Evolutionary conservation across 73 alveolate genomes (phyloP).

Genomic region (Paramecium caudatum): DNA sequence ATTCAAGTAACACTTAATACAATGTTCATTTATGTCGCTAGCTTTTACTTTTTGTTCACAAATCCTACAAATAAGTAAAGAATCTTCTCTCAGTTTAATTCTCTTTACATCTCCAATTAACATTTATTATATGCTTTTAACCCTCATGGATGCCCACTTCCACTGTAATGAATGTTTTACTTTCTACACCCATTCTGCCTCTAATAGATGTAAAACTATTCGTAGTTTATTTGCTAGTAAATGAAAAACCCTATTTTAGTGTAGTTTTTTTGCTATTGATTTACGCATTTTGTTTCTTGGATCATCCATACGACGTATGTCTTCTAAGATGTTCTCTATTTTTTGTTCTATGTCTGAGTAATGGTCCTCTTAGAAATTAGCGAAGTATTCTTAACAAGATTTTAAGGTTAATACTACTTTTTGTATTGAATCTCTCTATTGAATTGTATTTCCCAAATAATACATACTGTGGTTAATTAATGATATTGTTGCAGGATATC

Average conservation of each 20-base stretch:
- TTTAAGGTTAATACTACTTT: slow-evolving; percentile 56
- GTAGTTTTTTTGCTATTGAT: too few relatives aligned
- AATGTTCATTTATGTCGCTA: slow-evolving; percentile 15
- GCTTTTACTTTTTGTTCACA: slow-evolving; percentile 49
- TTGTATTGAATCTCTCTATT: slow-evolving; percentile 54
- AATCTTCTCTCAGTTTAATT: not conserved
- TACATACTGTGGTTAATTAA: slow-evolving; percentile 41
- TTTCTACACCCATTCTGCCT: slow-evolving; percentile 12
- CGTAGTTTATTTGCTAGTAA: not conserved
- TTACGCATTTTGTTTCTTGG: too few relatives aligned
- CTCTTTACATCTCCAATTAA: not conserved
- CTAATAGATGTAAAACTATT: slow-evolving; percentile 4
- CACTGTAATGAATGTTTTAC: not conserved
- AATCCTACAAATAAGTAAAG: slow-evolving; percentile 39
- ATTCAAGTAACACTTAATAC: slow-evolving; percentile 2
- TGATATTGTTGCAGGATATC: slow-evolving; percentile 34
- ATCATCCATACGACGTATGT: not conserved
- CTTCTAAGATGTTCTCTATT: not conserved
- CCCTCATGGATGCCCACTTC: not conserved
- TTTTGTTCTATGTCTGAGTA: not conserved
- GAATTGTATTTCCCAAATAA: slow-evolving; percentile 58
- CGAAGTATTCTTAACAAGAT: slow-evolving; percentile 48
- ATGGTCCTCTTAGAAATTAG: not conserved
- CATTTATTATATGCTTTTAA: not conserved
- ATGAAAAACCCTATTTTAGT: not conserved